These are phyloP conservation scores for Camelina laxa DNA, from an alignment of 345 rosid genomes.

Conservation along the genomic window DNA sequence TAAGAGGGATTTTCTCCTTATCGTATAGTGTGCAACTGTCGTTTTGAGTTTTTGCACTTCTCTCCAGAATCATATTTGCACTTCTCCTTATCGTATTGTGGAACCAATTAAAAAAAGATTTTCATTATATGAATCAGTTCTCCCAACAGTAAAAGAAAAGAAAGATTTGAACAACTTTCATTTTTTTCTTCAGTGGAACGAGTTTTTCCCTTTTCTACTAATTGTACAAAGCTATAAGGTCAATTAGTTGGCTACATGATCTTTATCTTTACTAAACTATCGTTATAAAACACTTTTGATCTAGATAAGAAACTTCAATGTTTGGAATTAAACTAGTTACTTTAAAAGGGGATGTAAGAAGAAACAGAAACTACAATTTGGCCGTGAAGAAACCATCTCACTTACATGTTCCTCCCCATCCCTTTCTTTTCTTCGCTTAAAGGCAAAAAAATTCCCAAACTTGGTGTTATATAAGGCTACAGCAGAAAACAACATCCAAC, in stretches of 20 bases:
- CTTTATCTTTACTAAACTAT: neutral
- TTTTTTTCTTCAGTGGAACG: too few relatives aligned
- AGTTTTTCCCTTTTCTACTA: neutral
- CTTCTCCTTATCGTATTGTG: too few relatives aligned
- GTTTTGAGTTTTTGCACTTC: neutral
- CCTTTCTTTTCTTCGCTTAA: constrained; percentile 10
- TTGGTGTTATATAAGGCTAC: constrained; percentile 30
- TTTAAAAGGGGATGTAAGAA: neutral
- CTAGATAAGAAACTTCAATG: neutral
- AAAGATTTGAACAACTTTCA: too few relatives aligned
- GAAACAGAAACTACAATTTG: constrained; percentile 31
- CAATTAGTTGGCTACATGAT: neutral
- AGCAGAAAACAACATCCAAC: constrained; percentile 24
- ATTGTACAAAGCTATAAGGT: too few relatives aligned
- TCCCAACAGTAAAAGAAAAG: too few relatives aligned
- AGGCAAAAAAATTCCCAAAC: constrained; percentile 12
- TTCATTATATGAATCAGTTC: too few relatives aligned
- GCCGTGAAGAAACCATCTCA: constrained; percentile 19
- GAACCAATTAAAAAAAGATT: too few relatives aligned
- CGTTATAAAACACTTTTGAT: neutral
- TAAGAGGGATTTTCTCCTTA: neutral
- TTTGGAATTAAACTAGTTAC: constrained; percentile 1
- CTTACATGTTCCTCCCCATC: constrained; percentile 5
- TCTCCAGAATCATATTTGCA: neutral
- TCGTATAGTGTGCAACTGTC: neutral